phyloP scores from a whole-genome alignment of 2,329 filamentous ascomycete species.

The Penicillium concentricum region DNA sequence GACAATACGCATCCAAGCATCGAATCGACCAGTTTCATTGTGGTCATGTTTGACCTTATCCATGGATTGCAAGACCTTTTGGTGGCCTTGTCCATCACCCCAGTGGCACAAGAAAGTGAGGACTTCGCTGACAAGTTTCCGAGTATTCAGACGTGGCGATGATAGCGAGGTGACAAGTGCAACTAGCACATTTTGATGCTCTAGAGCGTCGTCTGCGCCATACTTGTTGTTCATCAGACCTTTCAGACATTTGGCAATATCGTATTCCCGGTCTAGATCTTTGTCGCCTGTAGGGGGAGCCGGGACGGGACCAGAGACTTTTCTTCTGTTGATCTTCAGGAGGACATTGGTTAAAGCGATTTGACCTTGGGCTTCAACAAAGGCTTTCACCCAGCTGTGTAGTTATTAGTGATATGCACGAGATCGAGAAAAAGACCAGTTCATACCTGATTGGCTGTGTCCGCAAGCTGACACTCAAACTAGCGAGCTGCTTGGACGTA shows the following conservation, averaged over 20 bases:
- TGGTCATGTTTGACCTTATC: constrained; percentile 86
- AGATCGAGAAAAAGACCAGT: background rate
- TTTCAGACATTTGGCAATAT: constrained; percentile 96
- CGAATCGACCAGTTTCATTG: constrained; percentile 91
- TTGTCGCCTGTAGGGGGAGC: constrained; percentile 66
- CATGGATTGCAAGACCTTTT: constrained; percentile 90
- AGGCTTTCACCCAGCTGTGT: constrained; percentile 81
- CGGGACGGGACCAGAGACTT: constrained; percentile 68
- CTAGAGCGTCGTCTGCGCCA: constrained; percentile 90
- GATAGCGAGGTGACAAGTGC: constrained; percentile 83
- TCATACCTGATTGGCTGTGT: constrained; percentile 81
- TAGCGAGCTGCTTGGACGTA: constrained; percentile 85
- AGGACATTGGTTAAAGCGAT: constrained; percentile 93
- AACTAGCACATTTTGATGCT: constrained; percentile 85
- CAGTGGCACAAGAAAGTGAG: constrained; percentile 95
- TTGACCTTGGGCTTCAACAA: constrained; percentile 96
- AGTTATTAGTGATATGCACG: constrained; percentile 11
- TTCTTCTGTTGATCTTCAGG: constrained; percentile 87
- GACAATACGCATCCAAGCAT: constrained; percentile 97
- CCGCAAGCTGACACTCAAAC: constrained; percentile 87
- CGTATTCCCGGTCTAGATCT: constrained; percentile 87
- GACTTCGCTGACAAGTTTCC: constrained; percentile 94
- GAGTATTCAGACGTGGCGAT: constrained; percentile 82
- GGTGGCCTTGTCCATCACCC: constrained; percentile 82
- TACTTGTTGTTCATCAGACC: constrained; percentile 99